Percentiles rank a stretch among this genome's conserved stretches.
Conservation (phyloP, 2,329 filamentous ascomycete species). For the Penicillium janthinellum region DNA sequence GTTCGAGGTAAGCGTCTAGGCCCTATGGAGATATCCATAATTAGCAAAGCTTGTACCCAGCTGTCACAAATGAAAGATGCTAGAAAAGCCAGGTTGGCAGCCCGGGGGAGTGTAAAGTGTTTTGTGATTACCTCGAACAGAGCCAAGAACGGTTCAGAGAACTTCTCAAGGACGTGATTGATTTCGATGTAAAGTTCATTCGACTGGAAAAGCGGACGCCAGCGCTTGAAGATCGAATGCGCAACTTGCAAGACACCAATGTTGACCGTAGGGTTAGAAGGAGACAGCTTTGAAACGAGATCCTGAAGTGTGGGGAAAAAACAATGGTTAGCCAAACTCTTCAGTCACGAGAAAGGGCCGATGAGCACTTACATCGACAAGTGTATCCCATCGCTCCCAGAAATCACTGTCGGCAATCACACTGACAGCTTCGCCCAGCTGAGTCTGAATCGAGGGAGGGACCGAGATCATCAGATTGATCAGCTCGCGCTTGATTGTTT, state of each 20-base stretch:
- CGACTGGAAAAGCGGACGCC: conserved; percentile 90
- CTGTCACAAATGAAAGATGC: neutral
- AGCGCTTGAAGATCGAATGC: conserved; percentile 95
- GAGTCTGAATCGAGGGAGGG: conserved; percentile 82
- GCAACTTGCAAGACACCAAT: conserved; percentile 95
- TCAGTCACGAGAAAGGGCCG: neutral
- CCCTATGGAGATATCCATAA: conserved; percentile 35
- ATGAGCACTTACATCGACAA: conserved; percentile 69
- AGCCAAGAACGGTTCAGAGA: conserved; percentile 79
- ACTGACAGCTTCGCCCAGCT: conserved; percentile 95
- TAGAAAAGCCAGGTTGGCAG: neutral
- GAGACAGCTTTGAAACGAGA: conserved; percentile 82
- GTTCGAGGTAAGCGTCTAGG: conserved; percentile 62
- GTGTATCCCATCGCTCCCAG: conserved; percentile 93
- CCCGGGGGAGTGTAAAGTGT: neutral
- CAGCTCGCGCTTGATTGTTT: conserved; percentile 89
- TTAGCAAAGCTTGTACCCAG: conserved; percentile 15
- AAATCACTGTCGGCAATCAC: conserved; percentile 98
- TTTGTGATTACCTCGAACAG: conserved; percentile 66
- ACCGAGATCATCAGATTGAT: conserved; percentile 96
- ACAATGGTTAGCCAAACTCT: conserved; percentile 8
- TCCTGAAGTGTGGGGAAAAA: conserved; percentile 55
- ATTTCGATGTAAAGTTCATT: conserved; percentile 94
- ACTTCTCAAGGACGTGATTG: conserved; percentile 87
- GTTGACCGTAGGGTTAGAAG: conserved; percentile 80